Evolutionary conservation across 768 basidiomycete species (phyloP).

Genomic region (Dentipellis sp.): DNA sequence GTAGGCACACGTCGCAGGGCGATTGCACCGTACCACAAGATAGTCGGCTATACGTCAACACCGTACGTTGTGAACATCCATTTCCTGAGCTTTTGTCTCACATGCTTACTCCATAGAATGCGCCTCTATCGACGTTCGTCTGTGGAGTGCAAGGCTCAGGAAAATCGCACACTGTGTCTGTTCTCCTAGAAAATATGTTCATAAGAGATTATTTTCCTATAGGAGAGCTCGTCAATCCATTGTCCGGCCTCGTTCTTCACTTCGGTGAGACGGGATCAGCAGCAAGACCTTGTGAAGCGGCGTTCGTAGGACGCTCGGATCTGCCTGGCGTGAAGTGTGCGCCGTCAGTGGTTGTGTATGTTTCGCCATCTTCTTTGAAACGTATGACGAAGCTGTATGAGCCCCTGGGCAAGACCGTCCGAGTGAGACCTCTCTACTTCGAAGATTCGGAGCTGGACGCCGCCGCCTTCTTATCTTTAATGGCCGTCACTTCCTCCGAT

Average conservation of each 20-base stretch:
- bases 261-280: slow-evolving; percentile 57
- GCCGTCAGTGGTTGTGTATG: slow-evolving; percentile 38
- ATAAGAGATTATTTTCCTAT: slow-evolving; percentile 38
- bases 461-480: slow-evolving; percentile 62
- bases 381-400: slow-evolving; percentile 49
- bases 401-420: slow-evolving; percentile 31
- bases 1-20: too few species aligned
- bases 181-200: slow-evolving; percentile 62
- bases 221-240: slow-evolving; percentile 42
- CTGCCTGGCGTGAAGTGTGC: slow-evolving; percentile 15
- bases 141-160: slow-evolving; percentile 75
- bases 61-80: slow-evolving; percentile 29
- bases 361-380: slow-evolving; percentile 49
- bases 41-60: slow-evolving; percentile 54
- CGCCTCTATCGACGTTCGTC: slow-evolving; percentile 63
- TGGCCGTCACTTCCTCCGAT: slow-evolving; percentile 57
- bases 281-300: slow-evolving; percentile 56
- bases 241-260: slow-evolving; percentile 59
- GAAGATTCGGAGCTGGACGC: slow-evolving; percentile 56
- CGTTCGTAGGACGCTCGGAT: slow-evolving; percentile 28
- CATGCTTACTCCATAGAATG: slow-evolving; percentile 34
- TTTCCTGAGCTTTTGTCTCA: background rate
- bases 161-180: slow-evolving; percentile 65
- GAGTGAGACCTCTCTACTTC: slow-evolving; percentile 46
- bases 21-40: slow-evolving; percentile 7